These are phyloP conservation scores for Limonomyces culmigenus DNA, from an alignment of 1,284 basidiomycete species.

Conservation along the genomic window DNA sequence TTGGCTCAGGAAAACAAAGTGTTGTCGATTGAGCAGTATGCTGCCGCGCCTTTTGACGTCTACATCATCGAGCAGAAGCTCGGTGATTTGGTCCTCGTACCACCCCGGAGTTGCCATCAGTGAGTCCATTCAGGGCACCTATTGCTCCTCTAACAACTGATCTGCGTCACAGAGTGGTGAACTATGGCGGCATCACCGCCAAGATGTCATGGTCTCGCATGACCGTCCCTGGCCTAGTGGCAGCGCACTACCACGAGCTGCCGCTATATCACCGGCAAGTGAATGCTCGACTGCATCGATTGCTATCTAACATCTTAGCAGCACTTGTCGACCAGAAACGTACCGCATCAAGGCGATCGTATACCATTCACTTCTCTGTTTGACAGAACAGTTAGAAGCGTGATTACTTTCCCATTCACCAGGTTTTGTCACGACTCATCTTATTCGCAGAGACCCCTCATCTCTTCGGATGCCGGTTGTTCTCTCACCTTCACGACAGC, in stretches of 20 bases:
- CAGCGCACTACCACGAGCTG: slow-evolving; percentile 50
- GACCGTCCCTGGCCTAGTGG: slow-evolving; percentile 38
- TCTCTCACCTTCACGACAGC: no score
- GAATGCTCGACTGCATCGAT: background rate
- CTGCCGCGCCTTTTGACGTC: slow-evolving; percentile 42
- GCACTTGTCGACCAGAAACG: slow-evolving; percentile 59
- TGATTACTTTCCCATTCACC: no score
- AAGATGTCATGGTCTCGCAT: slow-evolving; percentile 73
- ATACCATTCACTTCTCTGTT: slow-evolving; percentile 30
- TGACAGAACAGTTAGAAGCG: no score
- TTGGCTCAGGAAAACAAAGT: slow-evolving; percentile 56
- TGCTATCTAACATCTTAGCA: slow-evolving; percentile 13
- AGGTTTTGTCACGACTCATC: no score
- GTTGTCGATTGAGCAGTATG: slow-evolving; percentile 43
- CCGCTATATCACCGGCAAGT: slow-evolving; percentile 56
- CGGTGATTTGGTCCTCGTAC: slow-evolving; percentile 65
- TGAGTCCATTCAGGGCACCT: no score
- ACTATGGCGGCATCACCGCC: slow-evolving; percentile 55
- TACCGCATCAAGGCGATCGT: slow-evolving; percentile 54
- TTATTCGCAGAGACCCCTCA: no score
- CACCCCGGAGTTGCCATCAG: slow-evolving; percentile 60
- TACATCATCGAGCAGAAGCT: slow-evolving; percentile 52
- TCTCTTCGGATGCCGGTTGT: no score
- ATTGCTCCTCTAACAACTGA: no score
- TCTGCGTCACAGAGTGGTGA: no score